A percentile compares a stretch with the other conserved stretches of the same genome.
Conservation (phyloP, 73 alveolate species). For the Symbiodinium pilosum region DNA sequence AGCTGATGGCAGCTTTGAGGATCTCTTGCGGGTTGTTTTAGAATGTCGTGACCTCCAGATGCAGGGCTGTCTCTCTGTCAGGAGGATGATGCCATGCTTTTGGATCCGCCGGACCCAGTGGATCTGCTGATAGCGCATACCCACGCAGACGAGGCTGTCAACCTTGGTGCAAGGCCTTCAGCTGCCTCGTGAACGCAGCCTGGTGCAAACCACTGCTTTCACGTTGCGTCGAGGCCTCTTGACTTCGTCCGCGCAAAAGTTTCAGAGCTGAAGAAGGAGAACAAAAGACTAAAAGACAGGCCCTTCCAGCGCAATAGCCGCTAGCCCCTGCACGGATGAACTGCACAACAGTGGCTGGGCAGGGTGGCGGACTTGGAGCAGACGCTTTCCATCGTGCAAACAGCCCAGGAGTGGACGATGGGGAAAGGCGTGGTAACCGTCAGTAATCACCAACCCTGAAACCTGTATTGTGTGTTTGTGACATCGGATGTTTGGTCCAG, state of each 20-base stretch:
- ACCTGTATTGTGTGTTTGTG: not conserved
- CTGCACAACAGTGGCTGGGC: not conserved
- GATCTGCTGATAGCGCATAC: conserved; percentile 89
- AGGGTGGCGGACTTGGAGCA: conserved; percentile 91
- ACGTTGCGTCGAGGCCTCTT: conserved; percentile 38
- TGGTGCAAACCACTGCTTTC: too few species aligned
- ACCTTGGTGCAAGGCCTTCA: conserved; percentile 79
- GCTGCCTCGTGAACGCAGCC: too few species aligned
- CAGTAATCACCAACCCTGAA: not conserved
- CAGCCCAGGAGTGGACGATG: conserved; percentile 87
- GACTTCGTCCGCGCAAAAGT: conserved; percentile 81
- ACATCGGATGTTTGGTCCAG: too few species aligned
- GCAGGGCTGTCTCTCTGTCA: not conserved
- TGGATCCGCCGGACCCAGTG: conserved; percentile 84
- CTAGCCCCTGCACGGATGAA: too few species aligned
- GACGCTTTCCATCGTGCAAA: conserved; percentile 94
- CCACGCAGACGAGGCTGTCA: conserved; percentile 78
- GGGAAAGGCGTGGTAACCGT: conserved; percentile 41
- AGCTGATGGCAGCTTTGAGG: conserved; percentile 75
- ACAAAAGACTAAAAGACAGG: conserved; percentile 46
- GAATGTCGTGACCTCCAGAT: too few species aligned
- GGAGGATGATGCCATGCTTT: conserved; percentile 68
- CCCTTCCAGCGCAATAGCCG: not conserved
- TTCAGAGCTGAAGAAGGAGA: conserved; percentile 75
- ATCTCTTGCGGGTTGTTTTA: not conserved